Evolutionary conservation across 331 rosid species (phyloP), one percentile per base, ranked within the genome.

Genomic region (Arachis monticola): DNA sequence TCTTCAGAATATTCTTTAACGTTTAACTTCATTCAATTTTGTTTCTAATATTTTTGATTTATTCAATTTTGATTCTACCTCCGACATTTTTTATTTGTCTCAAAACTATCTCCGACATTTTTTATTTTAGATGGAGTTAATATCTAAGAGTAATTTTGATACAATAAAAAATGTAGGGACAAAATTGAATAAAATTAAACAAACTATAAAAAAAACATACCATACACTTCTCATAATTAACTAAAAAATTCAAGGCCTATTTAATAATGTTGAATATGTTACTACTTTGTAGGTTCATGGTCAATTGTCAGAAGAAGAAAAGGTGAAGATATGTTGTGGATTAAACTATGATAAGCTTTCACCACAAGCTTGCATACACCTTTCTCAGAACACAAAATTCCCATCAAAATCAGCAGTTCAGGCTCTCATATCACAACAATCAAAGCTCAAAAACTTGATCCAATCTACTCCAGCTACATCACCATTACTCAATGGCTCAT

Each of bases 321-420:
- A 80, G 86, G 56, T 86, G 83, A 89, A 90, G 83, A 77, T 93
- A 62, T 93, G 97, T 62, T 63, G 86, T 59, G 86, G 79, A 31
- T 68, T 93, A 80, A 89, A 87, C 75, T 82, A 83, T 58, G 91
- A 87, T 75, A 93, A 91, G 83, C 93, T 93, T 75, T 93, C 97
- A 14, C 72, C 87, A 1, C 86, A 91, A 77, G 72, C 86, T 50
- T 87, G 87, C 68, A 3, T 80, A 66, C 88, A 79, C 69, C 85
- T 93, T 75, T 88, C 91, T n/a, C 81, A 83, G 75, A 93, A 89
- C 80, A 63, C 57, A 70, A 88, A 86, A 30, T 91, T 91, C 70
- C 91, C 92, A 42, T 87, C 93, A 69, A 93, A 74, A 70, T 83
- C 95, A 1, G 81, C 90, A 10, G 81, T 84, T 73, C 88, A 88